These are phyloP conservation scores for Cordyceps farinosa DNA, from an alignment of 2,329 filamentous ascomycete genomes.

Conservation along the genomic window DNA sequence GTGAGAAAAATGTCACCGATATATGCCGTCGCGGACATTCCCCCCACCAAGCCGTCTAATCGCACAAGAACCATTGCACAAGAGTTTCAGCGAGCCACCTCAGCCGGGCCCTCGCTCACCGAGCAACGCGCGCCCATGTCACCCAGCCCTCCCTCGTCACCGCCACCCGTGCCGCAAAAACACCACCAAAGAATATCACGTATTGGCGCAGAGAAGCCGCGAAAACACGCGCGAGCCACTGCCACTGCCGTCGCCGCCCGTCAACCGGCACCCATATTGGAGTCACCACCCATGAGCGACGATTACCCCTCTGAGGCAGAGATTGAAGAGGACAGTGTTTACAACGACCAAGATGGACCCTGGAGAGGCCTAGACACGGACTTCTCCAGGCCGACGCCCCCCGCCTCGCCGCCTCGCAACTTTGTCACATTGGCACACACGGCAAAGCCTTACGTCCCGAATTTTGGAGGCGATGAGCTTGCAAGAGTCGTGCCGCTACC, in stretches of 20 bases:
- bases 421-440: slow-evolving; percentile 37
- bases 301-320: slow-evolving; percentile 10
- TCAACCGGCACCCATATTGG: background rate
- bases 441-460: slow-evolving; percentile 28
- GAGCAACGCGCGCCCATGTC: background rate
- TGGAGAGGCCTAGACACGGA: slow-evolving; percentile 22
- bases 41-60: background rate
- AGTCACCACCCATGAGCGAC: slow-evolving; percentile 18
- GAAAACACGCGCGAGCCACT: background rate
- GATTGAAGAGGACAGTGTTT: slow-evolving; percentile 16
- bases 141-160: background rate
- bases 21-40: background rate
- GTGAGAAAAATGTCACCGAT: background rate
- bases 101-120: background rate
- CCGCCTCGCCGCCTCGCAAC: slow-evolving; percentile 33
- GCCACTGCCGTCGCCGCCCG: background rate
- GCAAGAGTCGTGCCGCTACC: slow-evolving; percentile 46
- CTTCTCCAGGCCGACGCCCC: slow-evolving; percentile 32
- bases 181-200: slow-evolving; percentile 1
- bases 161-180: slow-evolving; percentile 11
- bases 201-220: background rate
- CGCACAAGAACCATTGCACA: background rate
- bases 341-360: background rate
- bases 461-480: slow-evolving; percentile 33
- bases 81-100: slow-evolving; percentile 9